Evolutionary conservation across 345 rosid genomes (phyloP).

Genomic region (Salix dunnii): DNA sequence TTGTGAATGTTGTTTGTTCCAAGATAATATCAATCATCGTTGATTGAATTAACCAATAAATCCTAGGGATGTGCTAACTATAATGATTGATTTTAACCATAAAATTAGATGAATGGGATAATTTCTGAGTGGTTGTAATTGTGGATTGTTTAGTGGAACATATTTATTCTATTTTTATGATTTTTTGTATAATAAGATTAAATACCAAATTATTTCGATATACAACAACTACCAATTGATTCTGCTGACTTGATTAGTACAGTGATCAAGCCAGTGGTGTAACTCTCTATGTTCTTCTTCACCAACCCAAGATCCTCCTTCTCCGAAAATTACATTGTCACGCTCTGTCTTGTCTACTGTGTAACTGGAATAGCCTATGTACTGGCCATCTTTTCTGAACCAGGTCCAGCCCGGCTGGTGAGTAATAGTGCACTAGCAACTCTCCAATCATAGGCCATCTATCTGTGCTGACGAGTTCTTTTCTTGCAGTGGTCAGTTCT

Average conservation of each 20-base stretch:
- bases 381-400: slow-evolving; percentile 77
- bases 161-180: too few relatives aligned
- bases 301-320: slow-evolving; percentile 86
- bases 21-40: too few relatives aligned
- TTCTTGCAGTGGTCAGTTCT: slow-evolving; percentile 80
- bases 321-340: slow-evolving; percentile 64
- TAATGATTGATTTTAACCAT: too few relatives aligned
- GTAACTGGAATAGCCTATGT: slow-evolving; percentile 89
- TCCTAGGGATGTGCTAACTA: too few relatives aligned
- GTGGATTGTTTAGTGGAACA: too few relatives aligned
- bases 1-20: too few relatives aligned
- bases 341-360: slow-evolving; percentile 90
- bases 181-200: not conserved
- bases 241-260: slow-evolving; percentile 34
- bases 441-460: too few relatives aligned
- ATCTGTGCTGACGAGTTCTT: slow-evolving; percentile 7
- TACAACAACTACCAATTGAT: not conserved
- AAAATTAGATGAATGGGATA: too few relatives aligned
- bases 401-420: slow-evolving; percentile 88
- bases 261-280: slow-evolving; percentile 77
- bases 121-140: too few relatives aligned
- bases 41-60: too few relatives aligned
- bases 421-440: slow-evolving; percentile 29
- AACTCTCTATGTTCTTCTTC: slow-evolving; percentile 92
- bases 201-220: too few relatives aligned